Evolutionary conservation across 768 basidiomycete genomes (phyloP).

Genomic region (Peribolospora baueri): DNA sequence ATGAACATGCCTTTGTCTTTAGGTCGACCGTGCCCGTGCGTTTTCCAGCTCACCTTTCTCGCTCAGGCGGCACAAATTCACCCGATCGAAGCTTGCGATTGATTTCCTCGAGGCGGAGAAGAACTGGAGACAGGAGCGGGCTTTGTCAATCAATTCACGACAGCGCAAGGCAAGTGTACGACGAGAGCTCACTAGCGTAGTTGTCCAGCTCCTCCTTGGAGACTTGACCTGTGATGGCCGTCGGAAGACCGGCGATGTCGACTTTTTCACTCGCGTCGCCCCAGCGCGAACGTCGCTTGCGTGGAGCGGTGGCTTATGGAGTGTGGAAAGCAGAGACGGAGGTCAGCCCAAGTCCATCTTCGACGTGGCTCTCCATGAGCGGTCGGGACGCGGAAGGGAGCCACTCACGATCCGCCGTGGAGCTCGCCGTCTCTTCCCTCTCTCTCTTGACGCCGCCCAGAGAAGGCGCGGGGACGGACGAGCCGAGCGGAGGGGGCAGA

Average conservation of each 20-base stretch:
- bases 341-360: not conserved
- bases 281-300: conserved; percentile 93
- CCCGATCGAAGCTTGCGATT: conserved; percentile 80
- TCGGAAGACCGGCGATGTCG: conserved; percentile 71
- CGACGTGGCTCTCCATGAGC: conserved; percentile 5
- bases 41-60: conserved; percentile 38
- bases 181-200: conserved; percentile 37
- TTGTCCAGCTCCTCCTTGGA: conserved; percentile 90
- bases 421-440: not conserved
- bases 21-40: not conserved
- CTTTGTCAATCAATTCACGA: not conserved
- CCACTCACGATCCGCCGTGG: not conserved
- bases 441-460: not conserved
- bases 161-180: not conserved
- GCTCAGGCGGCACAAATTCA: conserved; percentile 84
- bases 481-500: too few species aligned
- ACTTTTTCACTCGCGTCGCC: conserved; percentile 60
- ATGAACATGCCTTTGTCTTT: not conserved
- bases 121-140: conserved; percentile 21
- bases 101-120: conserved; percentile 87
- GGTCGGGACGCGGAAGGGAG: conserved; percentile 2
- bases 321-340: not conserved
- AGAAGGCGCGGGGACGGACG: not conserved
- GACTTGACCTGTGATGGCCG: conserved; percentile 71
- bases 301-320: conserved; percentile 22